Evolutionary conservation across 129 eudicot species (phyloP).

Genomic region (carrot (Daucus carota)): DH1_v3.0 NC_030388.2:9974501-9975000

Average conservation of each 20-base stretch:
- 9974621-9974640: background rate
- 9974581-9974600: background rate
- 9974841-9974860: slow-evolving; percentile 67
- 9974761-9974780: background rate
- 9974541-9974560: background rate
- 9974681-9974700: background rate
- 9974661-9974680: background rate
- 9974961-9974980: slow-evolving; percentile 59
- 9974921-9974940: slow-evolving; percentile 56
- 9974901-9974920: slow-evolving; percentile 47
- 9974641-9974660: background rate
- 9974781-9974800: background rate
- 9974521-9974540: background rate
- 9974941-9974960: slow-evolving; percentile 64
- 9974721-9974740: background rate
- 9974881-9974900: slow-evolving; percentile 62
- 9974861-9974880: slow-evolving; percentile 48
- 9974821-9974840: background rate
- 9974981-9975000: slow-evolving; percentile 26
- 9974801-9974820: background rate
- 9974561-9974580: background rate
- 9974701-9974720: background rate
- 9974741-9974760: background rate
- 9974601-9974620: background rate
- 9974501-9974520: background rate